These are phyloP conservation scores for Rutidosis leptorrhynchoides DNA, from an alignment of 129 eudicot genomes.

Conservation along the genomic window DNA sequence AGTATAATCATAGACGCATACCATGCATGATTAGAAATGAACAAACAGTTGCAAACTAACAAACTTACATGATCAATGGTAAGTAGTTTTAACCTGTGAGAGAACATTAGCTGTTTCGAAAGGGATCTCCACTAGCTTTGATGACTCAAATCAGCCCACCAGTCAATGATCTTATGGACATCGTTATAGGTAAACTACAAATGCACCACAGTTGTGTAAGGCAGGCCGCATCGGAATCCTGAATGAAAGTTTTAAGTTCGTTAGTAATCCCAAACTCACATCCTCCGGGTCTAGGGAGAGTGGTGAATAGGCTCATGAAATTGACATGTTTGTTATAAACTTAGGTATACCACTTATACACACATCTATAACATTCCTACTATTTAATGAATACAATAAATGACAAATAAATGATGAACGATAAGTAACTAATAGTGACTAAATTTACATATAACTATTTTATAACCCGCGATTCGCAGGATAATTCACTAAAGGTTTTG, in stretches of 20 bases:
- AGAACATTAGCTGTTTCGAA: conserved; percentile 98
- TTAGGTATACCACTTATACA: too few species aligned
- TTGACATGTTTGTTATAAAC: too few species aligned
- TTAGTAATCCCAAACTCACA: conserved; percentile 92
- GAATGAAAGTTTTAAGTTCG: conserved; percentile 16
- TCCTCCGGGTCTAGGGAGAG: conserved; percentile 92
- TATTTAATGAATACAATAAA: too few species aligned
- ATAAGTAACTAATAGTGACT: too few species aligned
- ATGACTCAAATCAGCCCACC: conserved; percentile 88
- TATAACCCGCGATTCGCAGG: too few species aligned
- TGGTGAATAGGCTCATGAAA: conserved; percentile 72
- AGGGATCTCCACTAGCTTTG: conserved; percentile 97
- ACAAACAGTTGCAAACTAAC: neutral
- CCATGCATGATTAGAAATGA: neutral
- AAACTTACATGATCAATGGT: conserved; percentile 4
- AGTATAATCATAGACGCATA: conserved; percentile 63
- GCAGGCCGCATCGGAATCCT: conserved; percentile 89
- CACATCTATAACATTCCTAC: too few species aligned
- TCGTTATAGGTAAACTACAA: conserved; percentile 82
- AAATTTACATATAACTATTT: too few species aligned
- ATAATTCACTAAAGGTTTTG: too few species aligned
- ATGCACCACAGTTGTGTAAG: conserved; percentile 85
- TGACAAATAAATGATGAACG: too few species aligned
- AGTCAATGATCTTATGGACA: conserved; percentile 96
- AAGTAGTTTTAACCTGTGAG: conserved; percentile 75